Evolutionary conservation across 164 flowering plant species (phyloP), one percentile per base, ranked within the genome.

Genomic region (Liriodendron chinense): DNA sequence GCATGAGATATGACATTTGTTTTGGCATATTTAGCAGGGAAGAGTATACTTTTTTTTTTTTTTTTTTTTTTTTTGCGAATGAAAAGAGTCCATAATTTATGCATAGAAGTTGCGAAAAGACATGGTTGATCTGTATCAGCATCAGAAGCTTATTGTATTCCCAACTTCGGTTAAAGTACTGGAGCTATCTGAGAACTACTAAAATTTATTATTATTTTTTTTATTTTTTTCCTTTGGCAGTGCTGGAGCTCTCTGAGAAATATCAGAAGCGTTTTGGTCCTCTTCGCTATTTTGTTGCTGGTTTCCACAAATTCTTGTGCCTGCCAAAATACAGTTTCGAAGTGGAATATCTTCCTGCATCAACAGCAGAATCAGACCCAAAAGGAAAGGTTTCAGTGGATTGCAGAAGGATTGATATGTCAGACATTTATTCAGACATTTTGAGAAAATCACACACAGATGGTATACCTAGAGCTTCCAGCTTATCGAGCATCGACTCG

Each of bases 251-350:
- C 50, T 96, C 99, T 65, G 99, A 94, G 82, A 96, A 91, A 82
- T 91, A 92, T 79, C 99, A 96, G 82, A 96, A 94, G 83, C 92
- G 93, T 6, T 96, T 92, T 87, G 99, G 98, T 72, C 99, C 99
- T 34, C 75, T 96, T 61, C 97, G 99, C 61, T 96, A 96, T 76
- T 90, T 96, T 80, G 96, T 96, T 74, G 99, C 99, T 76, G 99
- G 99, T 71, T 83, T 96, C 68, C 92, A 90, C 70, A 96, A 96
- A 85, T 92, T 92, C 81, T 78, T 94, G 10, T 96, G 98, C 88
- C 83, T 96, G 84, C 98, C 99, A 3, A 92, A 94, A 83, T 94
- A 96, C 84, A 92, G 71, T 75, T 96, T 82, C 76, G 98, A 96
- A 82, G 85, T 96, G 78, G 99, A 96, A 81, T 96, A 94, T 81